Percentiles rank a stretch among this genome's conserved stretches.
These are phyloP conservation scores for Thermochaetoides thermophila DNA, from an alignment of 495 filamentous ascomycete species.

Conservation along the genomic window DNA sequence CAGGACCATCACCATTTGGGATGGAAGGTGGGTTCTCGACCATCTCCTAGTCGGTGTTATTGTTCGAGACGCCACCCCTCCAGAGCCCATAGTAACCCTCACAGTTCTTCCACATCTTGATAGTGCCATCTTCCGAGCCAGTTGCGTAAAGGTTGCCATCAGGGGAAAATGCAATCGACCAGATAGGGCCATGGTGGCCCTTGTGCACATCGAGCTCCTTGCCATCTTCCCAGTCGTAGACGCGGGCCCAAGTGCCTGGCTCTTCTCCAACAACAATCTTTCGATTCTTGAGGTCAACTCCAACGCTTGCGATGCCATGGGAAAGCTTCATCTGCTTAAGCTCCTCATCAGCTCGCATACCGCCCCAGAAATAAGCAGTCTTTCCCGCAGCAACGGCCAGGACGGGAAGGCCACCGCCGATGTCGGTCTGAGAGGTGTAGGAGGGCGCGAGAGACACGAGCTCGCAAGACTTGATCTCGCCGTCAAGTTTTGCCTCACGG, in stretches of 20 bases:
- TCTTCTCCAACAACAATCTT: constrained; percentile 78
- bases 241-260: constrained; percentile 84
- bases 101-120: constrained; percentile 69
- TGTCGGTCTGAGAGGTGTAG: constrained; percentile 27
- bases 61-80: constrained; percentile 22
- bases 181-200: constrained; percentile 93
- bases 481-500: constrained; percentile 57
- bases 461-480: constrained; percentile 81
- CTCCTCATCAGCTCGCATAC: constrained; percentile 48
- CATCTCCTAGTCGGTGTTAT: constrained; percentile 19
- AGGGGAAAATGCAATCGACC: constrained; percentile 86
- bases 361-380: constrained; percentile 82
- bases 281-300: constrained; percentile 63
- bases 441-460: constrained; percentile 43
- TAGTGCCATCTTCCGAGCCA: constrained; percentile 91
- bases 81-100: constrained; percentile 41
- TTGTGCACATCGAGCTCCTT: constrained; percentile 84
- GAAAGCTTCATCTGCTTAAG: constrained; percentile 61
- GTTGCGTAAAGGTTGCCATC: constrained; percentile 93
- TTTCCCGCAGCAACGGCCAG: constrained; percentile 69
- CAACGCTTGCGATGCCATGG: constrained; percentile 80
- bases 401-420: constrained; percentile 39
- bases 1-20: constrained; percentile 7
- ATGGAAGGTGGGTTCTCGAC: constrained; percentile 4
- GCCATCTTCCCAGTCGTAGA: constrained; percentile 73